phyloP scores from a whole-genome alignment of 768 basidiomycete species.

The Filobasidium wieringae region DNA sequence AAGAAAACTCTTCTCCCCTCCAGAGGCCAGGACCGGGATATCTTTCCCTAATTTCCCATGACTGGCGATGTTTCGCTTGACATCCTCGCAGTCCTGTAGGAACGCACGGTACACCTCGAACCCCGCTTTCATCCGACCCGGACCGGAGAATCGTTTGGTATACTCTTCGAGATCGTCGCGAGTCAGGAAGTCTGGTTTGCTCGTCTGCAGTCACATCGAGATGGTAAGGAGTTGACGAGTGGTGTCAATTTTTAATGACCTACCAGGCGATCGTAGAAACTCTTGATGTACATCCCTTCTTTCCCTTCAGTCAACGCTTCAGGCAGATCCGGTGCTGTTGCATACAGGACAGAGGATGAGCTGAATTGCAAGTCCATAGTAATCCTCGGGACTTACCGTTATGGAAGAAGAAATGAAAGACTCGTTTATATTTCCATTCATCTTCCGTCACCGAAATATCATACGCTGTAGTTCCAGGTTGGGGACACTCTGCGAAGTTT shows the following conservation, averaged over 20 bases:
- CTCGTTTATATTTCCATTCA: slow-evolving; percentile 8
- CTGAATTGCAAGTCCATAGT: too few relatives aligned
- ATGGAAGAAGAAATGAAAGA: slow-evolving; percentile 30
- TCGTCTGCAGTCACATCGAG: slow-evolving; percentile 13
- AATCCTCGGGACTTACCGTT: background rate
- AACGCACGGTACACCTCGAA: slow-evolving; percentile 23
- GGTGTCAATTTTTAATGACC: too few relatives aligned
- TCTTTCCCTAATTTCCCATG: slow-evolving; percentile 10
- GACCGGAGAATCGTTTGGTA: slow-evolving; percentile 12
- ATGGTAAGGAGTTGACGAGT: too few relatives aligned
- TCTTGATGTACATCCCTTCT: slow-evolving; percentile 19
- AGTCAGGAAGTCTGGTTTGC: slow-evolving; percentile 17
- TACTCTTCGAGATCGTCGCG: slow-evolving; percentile 15
- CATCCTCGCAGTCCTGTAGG: slow-evolving; percentile 7
- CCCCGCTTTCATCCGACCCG: slow-evolving; percentile 21
- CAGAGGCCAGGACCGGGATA: slow-evolving; percentile 13
- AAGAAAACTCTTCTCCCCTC: slow-evolving; percentile 15
- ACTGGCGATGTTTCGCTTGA: slow-evolving; percentile 3
- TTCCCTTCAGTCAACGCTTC: slow-evolving; percentile 19
- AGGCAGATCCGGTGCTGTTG: slow-evolving; percentile 15
- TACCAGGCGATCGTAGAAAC: slow-evolving; percentile 21
- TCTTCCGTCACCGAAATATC: slow-evolving; percentile 14
- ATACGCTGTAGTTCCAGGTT: slow-evolving; percentile 20
- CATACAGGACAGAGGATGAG: too few relatives aligned
- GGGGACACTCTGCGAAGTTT: slow-evolving; percentile 17